Base-by-base conservation (phyloP, 805 yeast genomes). In the Candida sanyiensis region DNA sequence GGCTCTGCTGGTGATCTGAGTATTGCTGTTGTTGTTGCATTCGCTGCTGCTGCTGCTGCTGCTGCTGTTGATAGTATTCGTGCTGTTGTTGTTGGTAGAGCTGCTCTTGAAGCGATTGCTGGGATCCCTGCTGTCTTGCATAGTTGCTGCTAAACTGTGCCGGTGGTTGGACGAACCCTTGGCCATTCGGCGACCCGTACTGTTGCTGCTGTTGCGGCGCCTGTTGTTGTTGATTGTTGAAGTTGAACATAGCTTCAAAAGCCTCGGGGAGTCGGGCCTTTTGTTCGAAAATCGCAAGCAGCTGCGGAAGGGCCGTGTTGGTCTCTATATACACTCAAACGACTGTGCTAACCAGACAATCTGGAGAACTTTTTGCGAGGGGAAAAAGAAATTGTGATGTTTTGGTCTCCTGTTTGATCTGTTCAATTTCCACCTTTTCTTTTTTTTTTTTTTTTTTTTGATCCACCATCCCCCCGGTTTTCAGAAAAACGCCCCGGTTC, bases 51-150 rank as follows among this genome's bases (percentile, higher is more conserved):
- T 46, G 46, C 7, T 49, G 49, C 19, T 51, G 49, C 37, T 52
- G 56, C 29, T 57, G 61, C 32, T 57, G 59, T 16, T 48, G 58
- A 25, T 58, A 64, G 23, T 54, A 54, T 35, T 58, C 63, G 35
- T 58, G 62, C 30, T 52, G 61, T 32, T 56, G 59, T 22, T 50
- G 62, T 26, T 54, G 62, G 28, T 52, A 56, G 37, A 57, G 54
- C 49, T 59, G 67, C 28, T 59, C 63, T 40, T 61, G 67, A 16
- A 65, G 45, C 1, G 69, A 64, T 29, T 57, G 67, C 13, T 62
- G 66, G 1, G 69, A 64, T 15, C 57, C 59, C 42, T 63, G 69
- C 31, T 61, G 67, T 35, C 55, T 56, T 59, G 61, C 54, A 39
- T 64, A 64, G 35, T 57, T 61, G 6, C 56, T 42, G 34, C 65